phyloP scores from a whole-genome alignment of 305 asterid genomes.

The Fraxinus latifolia region DNA sequence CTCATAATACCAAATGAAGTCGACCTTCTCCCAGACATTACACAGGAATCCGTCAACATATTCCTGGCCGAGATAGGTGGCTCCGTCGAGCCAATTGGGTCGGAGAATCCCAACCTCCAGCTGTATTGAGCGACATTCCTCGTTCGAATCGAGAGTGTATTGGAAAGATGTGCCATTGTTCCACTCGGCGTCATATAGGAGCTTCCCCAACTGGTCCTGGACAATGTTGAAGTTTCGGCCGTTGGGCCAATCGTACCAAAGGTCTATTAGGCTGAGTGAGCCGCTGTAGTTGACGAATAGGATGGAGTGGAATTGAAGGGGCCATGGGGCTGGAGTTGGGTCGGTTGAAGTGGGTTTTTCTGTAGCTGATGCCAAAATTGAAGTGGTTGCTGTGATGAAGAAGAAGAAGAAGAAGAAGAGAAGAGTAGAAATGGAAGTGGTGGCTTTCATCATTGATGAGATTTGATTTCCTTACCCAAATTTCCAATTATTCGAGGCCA shows the following conservation, averaged over 20 bases:
- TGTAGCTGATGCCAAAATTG: neutral
- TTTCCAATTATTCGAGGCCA: neutral
- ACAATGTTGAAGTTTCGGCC: conserved; percentile 85
- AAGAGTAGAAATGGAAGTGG: neutral
- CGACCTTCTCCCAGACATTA: conserved; percentile 70
- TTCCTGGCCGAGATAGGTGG: conserved; percentile 69
- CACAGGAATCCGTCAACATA: conserved; percentile 59
- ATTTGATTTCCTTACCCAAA: neutral
- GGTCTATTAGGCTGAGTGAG: conserved; percentile 58
- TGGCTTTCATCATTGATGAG: neutral
- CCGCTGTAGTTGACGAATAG: conserved; percentile 61
- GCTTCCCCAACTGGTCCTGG: conserved; percentile 61
- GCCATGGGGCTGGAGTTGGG: conserved; percentile 68
- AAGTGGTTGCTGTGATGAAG: neutral
- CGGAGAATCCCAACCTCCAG: conserved; percentile 70
- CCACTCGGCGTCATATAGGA: conserved; percentile 69
- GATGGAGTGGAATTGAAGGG: conserved; percentile 73
- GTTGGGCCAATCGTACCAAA: conserved; percentile 89
- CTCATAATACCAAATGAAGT: conserved; percentile 74
- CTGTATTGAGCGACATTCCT: conserved; percentile 42
- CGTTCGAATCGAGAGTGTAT: conserved; percentile 41
- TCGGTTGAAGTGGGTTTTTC: neutral
- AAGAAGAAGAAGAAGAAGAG: neutral
- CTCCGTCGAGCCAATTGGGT: conserved; percentile 85
- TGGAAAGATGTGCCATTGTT: conserved; percentile 58